phyloP scores from a whole-genome alignment of 2,329 filamentous ascomycete species.

The Amphichorda felina region DNA sequence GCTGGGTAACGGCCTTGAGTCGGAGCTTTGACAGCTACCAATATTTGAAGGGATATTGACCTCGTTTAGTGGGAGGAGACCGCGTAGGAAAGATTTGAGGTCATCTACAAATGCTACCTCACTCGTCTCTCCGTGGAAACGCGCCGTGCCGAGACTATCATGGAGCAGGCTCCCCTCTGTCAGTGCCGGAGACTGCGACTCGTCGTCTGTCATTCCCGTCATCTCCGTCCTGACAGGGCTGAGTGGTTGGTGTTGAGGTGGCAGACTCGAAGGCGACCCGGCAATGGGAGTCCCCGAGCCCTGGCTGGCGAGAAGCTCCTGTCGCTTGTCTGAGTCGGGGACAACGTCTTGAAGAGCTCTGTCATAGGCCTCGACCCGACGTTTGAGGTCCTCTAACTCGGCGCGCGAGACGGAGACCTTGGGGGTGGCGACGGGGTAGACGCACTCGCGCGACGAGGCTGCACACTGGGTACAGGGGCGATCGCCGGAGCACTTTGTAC shows the following conservation, averaged over 20 bases:
- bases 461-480: constrained; percentile 33
- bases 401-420: constrained; percentile 28
- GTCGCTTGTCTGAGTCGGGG: constrained; percentile 20
- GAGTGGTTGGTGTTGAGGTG: constrained; percentile 7
- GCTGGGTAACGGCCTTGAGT: constrained; percentile 27
- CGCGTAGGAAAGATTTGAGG: constrained; percentile 19
- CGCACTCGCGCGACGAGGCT: constrained; percentile 29
- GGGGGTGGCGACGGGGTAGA: constrained; percentile 31
- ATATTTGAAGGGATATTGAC: constrained; percentile 21
- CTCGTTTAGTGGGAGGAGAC: constrained; percentile 5
- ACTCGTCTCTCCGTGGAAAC: constrained; percentile 36
- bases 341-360: constrained; percentile 22
- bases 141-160: constrained; percentile 29
- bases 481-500: constrained; percentile 39
- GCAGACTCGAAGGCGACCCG: constrained; percentile 9
- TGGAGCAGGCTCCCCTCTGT: constrained; percentile 27
- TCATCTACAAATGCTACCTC: constrained; percentile 37
- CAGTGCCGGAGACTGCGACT: not conserved
- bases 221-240: constrained; percentile 6
- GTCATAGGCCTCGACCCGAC: constrained; percentile 26
- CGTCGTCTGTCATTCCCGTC: constrained; percentile 2
- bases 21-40: constrained; percentile 33
- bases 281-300: not conserved
- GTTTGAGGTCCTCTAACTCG: constrained; percentile 28
- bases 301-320: constrained; percentile 15